Evolutionary conservation across 768 basidiomycete genomes (phyloP).

Genomic region (Kwoniella sp.): DNA sequence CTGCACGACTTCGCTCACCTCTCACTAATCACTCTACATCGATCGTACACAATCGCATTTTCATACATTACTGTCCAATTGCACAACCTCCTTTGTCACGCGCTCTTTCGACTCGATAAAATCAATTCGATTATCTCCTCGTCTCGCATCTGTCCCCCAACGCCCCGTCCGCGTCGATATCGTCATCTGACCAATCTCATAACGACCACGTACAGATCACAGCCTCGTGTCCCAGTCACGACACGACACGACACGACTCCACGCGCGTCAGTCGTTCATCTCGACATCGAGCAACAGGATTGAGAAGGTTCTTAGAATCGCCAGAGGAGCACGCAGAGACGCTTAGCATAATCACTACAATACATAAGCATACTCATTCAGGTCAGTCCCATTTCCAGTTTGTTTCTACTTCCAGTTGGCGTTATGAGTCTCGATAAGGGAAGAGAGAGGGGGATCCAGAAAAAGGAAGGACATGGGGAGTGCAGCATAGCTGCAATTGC

Average conservation of each 20-base stretch:
- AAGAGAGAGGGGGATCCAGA: neutral
- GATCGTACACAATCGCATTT: neutral
- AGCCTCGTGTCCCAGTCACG: neutral
- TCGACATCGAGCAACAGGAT: neutral
- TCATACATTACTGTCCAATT: neutral
- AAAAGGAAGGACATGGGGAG: too few species aligned
- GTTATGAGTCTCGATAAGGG: neutral
- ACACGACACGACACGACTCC: neutral
- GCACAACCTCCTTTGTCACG: neutral
- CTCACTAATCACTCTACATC: too few species aligned
- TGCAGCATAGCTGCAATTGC: too few species aligned
- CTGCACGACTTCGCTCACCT: too few species aligned
- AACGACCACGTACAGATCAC: neutral
- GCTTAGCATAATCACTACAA: neutral
- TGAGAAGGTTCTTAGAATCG: too few species aligned
- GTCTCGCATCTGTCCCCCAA: constrained; percentile 2
- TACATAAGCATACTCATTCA: constrained; percentile 6
- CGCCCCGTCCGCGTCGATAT: neutral
- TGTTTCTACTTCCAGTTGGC: neutral
- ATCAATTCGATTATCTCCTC: neutral
- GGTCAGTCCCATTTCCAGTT: constrained; percentile 7
- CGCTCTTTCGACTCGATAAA: neutral
- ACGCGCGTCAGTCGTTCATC: neutral
- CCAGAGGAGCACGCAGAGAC: constrained; percentile 6
- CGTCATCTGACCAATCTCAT: neutral